Percentiles rank a stretch among this genome's conserved stretches.
Conservation (phyloP, 177 flowering plant species). For the Tripterygium wilfordii region DNA sequence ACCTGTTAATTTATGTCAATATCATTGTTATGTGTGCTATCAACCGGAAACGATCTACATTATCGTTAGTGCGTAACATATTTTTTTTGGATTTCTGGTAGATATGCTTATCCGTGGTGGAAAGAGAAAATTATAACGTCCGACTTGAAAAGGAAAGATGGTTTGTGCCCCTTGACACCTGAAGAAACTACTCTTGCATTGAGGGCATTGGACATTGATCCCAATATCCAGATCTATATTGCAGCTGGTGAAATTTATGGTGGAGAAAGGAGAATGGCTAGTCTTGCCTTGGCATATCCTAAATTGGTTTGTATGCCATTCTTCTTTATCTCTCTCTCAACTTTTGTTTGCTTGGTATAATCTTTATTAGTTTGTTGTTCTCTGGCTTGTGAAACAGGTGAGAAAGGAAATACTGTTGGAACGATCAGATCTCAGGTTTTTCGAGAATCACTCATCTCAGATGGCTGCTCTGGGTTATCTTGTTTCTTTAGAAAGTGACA, state of each 20-base stretch:
- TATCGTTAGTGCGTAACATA: too few relatives aligned
- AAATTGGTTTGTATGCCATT: conserved; percentile 41
- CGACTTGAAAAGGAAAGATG: conserved; percentile 69
- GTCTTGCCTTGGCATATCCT: conserved; percentile 47
- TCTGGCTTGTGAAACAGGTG: conserved; percentile 40
- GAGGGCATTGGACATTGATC: conserved; percentile 59
- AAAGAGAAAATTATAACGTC: conserved; percentile 72
- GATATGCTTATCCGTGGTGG: conserved; percentile 93
- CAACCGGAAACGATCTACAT: too few relatives aligned
- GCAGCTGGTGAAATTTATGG: conserved; percentile 83
- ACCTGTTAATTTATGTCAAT: too few relatives aligned
- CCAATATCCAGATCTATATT: conserved; percentile 49
- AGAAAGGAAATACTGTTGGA: conserved; percentile 70
- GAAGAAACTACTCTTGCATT: conserved; percentile 73
- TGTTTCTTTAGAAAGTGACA: conserved; percentile 72
- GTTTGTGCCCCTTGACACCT: conserved; percentile 79
- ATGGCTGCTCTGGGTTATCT: conserved; percentile 87
- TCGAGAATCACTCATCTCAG: conserved; percentile 82
- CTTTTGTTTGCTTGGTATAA: not conserved
- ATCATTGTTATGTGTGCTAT: too few relatives aligned
- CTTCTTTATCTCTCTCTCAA: not conserved
- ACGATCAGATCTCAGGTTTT: conserved; percentile 55
- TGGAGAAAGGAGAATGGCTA: conserved; percentile 60
- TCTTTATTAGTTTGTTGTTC: conserved; percentile 1
- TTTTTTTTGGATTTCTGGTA: too few relatives aligned